A percentile compares a stretch with the other conserved stretches of the same genome.
phyloP scores from a whole-genome alignment of 169 alveolate genomes.

The Neospora caninum region DNA sequence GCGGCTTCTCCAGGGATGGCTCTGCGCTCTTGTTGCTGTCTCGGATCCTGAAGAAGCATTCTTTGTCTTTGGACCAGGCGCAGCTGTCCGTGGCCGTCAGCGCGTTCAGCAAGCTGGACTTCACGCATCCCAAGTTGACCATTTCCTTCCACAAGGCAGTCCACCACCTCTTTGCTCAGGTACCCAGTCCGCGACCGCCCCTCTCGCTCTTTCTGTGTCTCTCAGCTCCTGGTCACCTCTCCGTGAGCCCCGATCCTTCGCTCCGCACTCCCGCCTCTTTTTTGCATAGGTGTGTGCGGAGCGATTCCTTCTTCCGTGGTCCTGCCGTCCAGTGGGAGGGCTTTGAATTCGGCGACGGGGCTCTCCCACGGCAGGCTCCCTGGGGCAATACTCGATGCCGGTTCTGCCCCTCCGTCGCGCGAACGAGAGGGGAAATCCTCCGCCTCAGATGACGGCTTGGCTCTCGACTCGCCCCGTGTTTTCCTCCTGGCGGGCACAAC shows the following conservation, averaged over 20 bases:
- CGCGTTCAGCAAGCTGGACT: slow-evolving; percentile 43
- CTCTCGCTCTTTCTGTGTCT: not conserved
- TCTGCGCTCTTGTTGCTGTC: slow-evolving; percentile 39
- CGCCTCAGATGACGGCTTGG: too few relatives aligned
- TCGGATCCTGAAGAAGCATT: slow-evolving; percentile 38
- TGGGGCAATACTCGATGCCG: too few relatives aligned
- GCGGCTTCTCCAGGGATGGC: slow-evolving; percentile 48
- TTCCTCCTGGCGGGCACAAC: too few relatives aligned
- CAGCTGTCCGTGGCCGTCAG: slow-evolving; percentile 47
- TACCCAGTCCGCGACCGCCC: not conserved
- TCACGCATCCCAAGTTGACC: slow-evolving; percentile 41
- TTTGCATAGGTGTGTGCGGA: too few relatives aligned
- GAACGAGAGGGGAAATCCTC: too few relatives aligned
- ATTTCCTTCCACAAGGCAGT: slow-evolving; percentile 33
- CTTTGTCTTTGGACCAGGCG: slow-evolving; percentile 40
- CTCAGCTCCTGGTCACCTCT: not conserved
- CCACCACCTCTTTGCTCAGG: slow-evolving; percentile 36
- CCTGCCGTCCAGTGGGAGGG: too few relatives aligned
- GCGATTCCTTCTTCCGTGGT: too few relatives aligned
- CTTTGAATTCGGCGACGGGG: too few relatives aligned
- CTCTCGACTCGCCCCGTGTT: too few relatives aligned
- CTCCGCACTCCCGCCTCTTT: too few relatives aligned
- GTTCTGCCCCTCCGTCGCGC: too few relatives aligned
- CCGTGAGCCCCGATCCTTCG: not conserved
- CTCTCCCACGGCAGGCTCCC: too few relatives aligned